Evolutionary conservation across 1,139 yeast genomes (phyloP).

Genomic region (Arxiozyma heterogenica): DNA sequence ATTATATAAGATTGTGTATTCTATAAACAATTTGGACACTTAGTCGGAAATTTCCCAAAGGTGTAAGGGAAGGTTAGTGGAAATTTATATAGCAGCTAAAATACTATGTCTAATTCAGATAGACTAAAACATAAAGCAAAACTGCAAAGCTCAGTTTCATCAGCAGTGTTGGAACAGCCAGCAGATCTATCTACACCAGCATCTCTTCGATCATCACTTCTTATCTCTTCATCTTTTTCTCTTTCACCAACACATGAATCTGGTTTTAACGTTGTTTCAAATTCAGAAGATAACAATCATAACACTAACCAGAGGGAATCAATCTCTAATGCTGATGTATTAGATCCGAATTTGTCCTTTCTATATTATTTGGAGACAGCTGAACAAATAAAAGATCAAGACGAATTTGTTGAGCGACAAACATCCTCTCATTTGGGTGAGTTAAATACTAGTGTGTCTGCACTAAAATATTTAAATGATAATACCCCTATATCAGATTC

Average conservation of each 20-base stretch:
- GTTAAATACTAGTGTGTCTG: background rate
- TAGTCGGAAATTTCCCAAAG: background rate
- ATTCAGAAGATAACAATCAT: background rate
- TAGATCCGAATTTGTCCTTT: constrained; percentile 28
- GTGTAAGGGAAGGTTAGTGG: background rate
- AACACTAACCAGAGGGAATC: background rate
- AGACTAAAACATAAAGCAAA: background rate
- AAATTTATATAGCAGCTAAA: too few species aligned
- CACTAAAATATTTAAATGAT: too few species aligned
- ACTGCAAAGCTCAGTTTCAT: background rate
- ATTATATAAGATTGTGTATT: background rate
- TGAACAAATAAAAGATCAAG: background rate
- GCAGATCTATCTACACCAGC: background rate
- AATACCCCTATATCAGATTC: constrained; percentile 17
- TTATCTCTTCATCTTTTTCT: background rate
- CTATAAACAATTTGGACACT: background rate
- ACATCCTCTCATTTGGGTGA: background rate
- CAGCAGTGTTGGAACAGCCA: background rate
- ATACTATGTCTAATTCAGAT: background rate
- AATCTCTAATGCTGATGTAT: constrained; percentile 9
- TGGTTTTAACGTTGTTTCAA: background rate
- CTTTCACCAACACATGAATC: background rate
- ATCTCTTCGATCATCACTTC: background rate
- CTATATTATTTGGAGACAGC: constrained; percentile 18
- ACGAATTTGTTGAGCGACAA: background rate